Evolutionary conservation across 768 basidiomycete species (phyloP), one percentile per base, ranked within the genome.

Genomic region (Cubamyces lactineus): DNA sequence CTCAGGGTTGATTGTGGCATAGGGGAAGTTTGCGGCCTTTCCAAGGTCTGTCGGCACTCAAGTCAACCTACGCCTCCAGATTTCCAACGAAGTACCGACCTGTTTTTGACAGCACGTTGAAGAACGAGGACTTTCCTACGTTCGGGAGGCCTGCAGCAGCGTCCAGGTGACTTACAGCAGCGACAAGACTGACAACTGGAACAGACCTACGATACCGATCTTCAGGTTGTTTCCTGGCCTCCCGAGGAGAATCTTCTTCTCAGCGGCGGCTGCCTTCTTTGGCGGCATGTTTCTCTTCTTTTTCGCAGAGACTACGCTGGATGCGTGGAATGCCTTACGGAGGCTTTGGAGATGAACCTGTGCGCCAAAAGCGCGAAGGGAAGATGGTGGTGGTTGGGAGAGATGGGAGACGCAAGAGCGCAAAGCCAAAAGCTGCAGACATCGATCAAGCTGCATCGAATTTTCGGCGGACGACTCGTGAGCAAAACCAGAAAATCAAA

Each of bases 81-180:
- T 34, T 19, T 39, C 64, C 62, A 65, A 49, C 7, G 7, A 26
- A 60, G 51, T 39, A 73, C 84, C 43, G 34, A 92, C 93, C 92
- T 64, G 93, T 94, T 69, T 95, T 86, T 34, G 96, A 96, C 54
- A 98, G 85, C 41, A 83, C 90, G 76, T 99, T 99, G 86, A 99
- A 99, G 78, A 98, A 96, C n/a, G 95, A 97, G 0, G 93, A 95
- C 77, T 99, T 98, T 65, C 97, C 97, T 68, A 98, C 96, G 74
- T 99, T 98, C 55, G 96, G 95, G 42, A 97, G 77, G 73, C 92
- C 92, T 94, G 53, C n/a, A 17, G 34, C 26, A 4, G 45, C 42
- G 23, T 12, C 19, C 6, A 53, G 28, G 39, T 59, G n/a, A 62
- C 47, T 62, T 41, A 59, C 59, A 61, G 43, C 43, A 30, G 34